phyloP scores from a whole-genome alignment of 768 basidiomycete genomes.

The Xerocomus potaroensis region DNA sequence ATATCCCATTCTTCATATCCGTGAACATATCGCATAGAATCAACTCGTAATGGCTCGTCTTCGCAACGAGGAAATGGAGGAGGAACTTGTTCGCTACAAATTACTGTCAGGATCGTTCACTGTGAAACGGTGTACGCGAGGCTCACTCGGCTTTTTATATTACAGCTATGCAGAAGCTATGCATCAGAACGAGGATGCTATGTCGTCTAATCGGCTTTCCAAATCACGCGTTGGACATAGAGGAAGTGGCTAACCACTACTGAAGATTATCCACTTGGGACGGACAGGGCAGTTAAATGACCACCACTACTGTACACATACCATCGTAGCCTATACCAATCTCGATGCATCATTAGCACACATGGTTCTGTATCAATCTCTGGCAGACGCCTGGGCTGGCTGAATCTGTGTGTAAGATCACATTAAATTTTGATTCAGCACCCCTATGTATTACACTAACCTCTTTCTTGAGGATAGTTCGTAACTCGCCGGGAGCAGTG shows the following conservation, averaged over 20 bases:
- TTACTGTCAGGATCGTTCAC: slow-evolving; percentile 50
- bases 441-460: slow-evolving; percentile 35
- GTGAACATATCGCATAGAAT: slow-evolving; percentile 51
- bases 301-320: slow-evolving; percentile 12
- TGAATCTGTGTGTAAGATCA: slow-evolving; percentile 40
- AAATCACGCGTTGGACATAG: slow-evolving; percentile 12
- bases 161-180: slow-evolving; percentile 67
- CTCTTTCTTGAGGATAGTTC: slow-evolving; percentile 71
- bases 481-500: slow-evolving; percentile 69
- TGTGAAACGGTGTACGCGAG: background rate
- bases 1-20: slow-evolving; percentile 13
- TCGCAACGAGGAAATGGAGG: slow-evolving; percentile 89
- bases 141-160: background rate
- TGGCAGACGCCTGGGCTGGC: slow-evolving; percentile 30
- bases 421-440: background rate
- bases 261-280: too few species aligned
- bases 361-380: slow-evolving; percentile 5
- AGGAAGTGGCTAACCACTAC: slow-evolving; percentile 19
- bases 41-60: slow-evolving; percentile 87
- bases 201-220: slow-evolving; percentile 61
- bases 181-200: slow-evolving; percentile 70
- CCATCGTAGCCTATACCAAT: slow-evolving; percentile 7
- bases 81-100: slow-evolving; percentile 93
- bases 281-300: background rate
- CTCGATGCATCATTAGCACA: background rate